Percentiles rank a stretch among this genome's conserved stretches.
These are phyloP conservation scores for Pseudogymnoascus sp. DNA, from an alignment of 2,329 filamentous ascomycete genomes.

Conservation along the genomic window DNA sequence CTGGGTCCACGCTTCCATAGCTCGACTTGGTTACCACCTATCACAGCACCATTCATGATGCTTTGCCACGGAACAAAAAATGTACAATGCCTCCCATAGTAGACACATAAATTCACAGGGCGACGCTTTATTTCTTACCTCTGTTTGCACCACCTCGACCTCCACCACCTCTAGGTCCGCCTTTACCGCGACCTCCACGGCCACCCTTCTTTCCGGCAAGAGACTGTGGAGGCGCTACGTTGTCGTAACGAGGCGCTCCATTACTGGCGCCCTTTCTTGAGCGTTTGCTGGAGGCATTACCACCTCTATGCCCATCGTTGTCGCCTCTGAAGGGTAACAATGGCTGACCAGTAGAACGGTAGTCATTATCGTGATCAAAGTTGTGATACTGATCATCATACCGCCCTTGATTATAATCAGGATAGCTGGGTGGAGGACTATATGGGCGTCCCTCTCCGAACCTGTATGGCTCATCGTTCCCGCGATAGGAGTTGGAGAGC, in stretches of 20 bases:
- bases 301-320: background rate
- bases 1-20: background rate
- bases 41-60: background rate
- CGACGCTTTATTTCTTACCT: background rate
- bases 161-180: slow-evolving; percentile 6
- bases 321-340: background rate
- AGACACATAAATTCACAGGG: background rate
- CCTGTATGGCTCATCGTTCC: background rate
- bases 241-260: background rate
- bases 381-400: slow-evolving; percentile 7
- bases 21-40: background rate
- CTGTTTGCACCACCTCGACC: background rate
- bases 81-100: slow-evolving; percentile 2
- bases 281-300: background rate
- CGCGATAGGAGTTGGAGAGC: background rate
- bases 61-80: background rate
- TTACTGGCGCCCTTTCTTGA: background rate
- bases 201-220: slow-evolving; percentile 6
- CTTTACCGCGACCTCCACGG: background rate
- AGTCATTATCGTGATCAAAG: slow-evolving; percentile 4
- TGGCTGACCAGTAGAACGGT: background rate
- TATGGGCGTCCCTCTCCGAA: background rate
- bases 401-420: slow-evolving; percentile 2
- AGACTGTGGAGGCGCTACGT: background rate
- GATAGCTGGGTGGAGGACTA: background rate